A percentile compares a stretch with the other conserved stretches of the same genome.
Evolutionary conservation across 2,329 filamentous ascomycete genomes (phyloP).

Genomic region (Cladosporium sphaerospermum): DNA sequence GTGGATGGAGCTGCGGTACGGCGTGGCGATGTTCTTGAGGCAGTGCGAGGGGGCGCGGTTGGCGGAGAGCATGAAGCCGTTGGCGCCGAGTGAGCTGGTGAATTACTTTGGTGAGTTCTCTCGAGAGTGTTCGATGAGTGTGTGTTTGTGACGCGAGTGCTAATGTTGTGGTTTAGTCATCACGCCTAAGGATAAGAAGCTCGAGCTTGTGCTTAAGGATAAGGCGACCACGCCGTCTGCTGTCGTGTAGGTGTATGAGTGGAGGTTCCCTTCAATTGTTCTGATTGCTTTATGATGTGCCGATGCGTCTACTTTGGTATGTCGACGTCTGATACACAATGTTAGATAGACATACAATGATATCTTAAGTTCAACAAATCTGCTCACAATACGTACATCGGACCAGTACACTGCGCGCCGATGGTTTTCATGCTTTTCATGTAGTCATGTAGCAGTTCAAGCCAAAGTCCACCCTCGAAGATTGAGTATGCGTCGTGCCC

Average conservation of each 20-base stretch:
- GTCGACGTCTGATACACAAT: no score
- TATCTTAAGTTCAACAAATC: no score
- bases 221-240: slow-evolving; percentile 15
- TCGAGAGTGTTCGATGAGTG: not conserved
- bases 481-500: no score
- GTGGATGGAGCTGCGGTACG: slow-evolving; percentile 50
- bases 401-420: no score
- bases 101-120: slow-evolving; percentile 32
- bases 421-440: no score
- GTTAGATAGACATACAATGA: no score
- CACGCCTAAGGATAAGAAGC: slow-evolving; percentile 37
- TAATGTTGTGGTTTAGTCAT: slow-evolving; percentile 27
- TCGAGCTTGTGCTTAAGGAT: slow-evolving; percentile 30
- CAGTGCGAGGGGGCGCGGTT: slow-evolving; percentile 34
- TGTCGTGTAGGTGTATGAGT: not conserved
- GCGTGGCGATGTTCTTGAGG: slow-evolving; percentile 47
- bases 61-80: slow-evolving; percentile 24
- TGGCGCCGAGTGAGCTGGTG: slow-evolving; percentile 38
- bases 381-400: no score
- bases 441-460: no score
- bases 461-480: no score
- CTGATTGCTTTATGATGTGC: no score
- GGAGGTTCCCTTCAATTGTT: no score
- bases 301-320: no score
- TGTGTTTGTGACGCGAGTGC: not conserved